Evolutionary conservation across 108 stramenopile species (phyloP), one percentile per base, ranked within the genome.

Genomic region (Skeletonema marinoi): DNA sequence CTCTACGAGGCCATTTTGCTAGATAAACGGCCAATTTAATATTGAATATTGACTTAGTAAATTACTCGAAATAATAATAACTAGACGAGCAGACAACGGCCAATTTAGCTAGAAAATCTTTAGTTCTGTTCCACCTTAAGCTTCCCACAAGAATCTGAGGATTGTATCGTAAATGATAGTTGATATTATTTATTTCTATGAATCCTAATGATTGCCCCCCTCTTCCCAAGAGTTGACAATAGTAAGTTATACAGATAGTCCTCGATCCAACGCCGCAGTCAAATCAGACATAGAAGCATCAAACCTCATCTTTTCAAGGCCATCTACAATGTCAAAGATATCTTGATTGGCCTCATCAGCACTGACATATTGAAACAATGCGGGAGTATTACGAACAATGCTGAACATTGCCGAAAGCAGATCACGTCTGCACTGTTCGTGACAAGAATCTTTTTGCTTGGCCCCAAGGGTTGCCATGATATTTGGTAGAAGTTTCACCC

Each of bases 361-460:
- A 41, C 13, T 42, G 50, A 10, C 54, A 29, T 56, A 56, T 56
- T 25, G 25, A n/a, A 56, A 56, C 21, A 56, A 56, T 56, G 9
- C 54, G 25, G 54, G 54, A 56, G 25, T 25, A 56, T 10, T 56
- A 56, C 54, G 54, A 56, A 56, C 54, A 56, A 56, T 56, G 54
- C 54, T 56, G 25, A 56, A 56, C 54, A 56, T 56, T 56, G 54
- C 19, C 19, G 54, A 21, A 7, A 56, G 25, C 54, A 56, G 25
- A 10, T 56, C 51, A 54, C 25, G 21, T 54, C 21, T 54, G 3
- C 3, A 54, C 21, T 6, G 33, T 56, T 54, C 54, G 25, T 8
- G 25, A 2, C 54, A 56, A 56, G 54, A 21, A 56, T 29, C 2
- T 4, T 56, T 56, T 8, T 25, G 25, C 9, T 29, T 10, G 6